Evolutionary conservation across 1,284 basidiomycete species (phyloP).

Genomic region (Thelephora terrestris): DNA sequence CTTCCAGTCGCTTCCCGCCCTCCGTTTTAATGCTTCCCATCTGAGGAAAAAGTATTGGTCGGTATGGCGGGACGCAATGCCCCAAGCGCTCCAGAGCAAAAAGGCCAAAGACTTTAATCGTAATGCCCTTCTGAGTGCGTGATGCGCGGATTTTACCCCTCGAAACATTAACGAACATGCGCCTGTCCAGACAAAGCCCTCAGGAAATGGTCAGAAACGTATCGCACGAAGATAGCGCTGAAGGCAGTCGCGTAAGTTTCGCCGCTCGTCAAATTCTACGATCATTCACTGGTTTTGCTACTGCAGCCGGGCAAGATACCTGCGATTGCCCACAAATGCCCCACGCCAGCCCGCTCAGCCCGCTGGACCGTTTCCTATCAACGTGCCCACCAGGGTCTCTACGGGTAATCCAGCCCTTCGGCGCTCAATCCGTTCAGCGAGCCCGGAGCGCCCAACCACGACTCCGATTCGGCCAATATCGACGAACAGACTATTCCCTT

Average conservation of each 20-base stretch:
- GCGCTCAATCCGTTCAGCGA: slow-evolving; percentile 16
- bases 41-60: slow-evolving; percentile 52
- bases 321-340: slow-evolving; percentile 49
- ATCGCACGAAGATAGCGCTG: slow-evolving; percentile 58
- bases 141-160: slow-evolving; percentile 2
- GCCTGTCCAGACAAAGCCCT: slow-evolving; percentile 40
- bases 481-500: too few relatives aligned
- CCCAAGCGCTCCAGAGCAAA: slow-evolving; percentile 52
- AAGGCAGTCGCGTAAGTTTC: slow-evolving; percentile 71
- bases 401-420: slow-evolving; percentile 21
- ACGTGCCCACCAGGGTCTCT: slow-evolving; percentile 6
- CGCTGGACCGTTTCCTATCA: slow-evolving; percentile 7
- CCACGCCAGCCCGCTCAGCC: slow-evolving; percentile 14
- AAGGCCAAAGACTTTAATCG: slow-evolving; percentile 54
- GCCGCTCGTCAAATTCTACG: neutral
- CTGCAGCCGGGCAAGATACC: slow-evolving; percentile 50
- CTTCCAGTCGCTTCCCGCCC: slow-evolving; percentile 61
- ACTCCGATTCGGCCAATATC: slow-evolving; percentile 5
- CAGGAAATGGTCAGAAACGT: slow-evolving; percentile 53
- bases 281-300: slow-evolving; percentile 10
- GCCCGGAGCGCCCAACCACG: slow-evolving; percentile 20
- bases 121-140: slow-evolving; percentile 48
- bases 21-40: slow-evolving; percentile 56
- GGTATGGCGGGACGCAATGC: slow-evolving; percentile 59
- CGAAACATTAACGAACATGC: slow-evolving; percentile 10